Conservation (phyloP, 441 rosid species). For the Euphorbia schlechtendalii region DNA sequence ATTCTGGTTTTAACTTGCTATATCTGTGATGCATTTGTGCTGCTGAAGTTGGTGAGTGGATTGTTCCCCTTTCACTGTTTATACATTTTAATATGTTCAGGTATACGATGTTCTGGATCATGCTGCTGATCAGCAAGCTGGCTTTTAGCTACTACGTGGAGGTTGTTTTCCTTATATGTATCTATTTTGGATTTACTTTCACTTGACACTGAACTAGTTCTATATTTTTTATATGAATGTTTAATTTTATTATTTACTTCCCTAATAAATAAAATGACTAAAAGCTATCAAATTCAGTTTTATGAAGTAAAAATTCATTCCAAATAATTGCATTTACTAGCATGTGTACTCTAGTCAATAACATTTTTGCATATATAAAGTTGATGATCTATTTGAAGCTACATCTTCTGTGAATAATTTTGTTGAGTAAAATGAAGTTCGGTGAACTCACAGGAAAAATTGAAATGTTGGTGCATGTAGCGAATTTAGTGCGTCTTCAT, state of each 20-base stretch:
- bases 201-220: background rate
- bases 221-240: background rate
- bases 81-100: conserved; percentile 34
- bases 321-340: background rate
- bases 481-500: background rate
- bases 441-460: background rate
- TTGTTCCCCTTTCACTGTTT: conserved; percentile 17
- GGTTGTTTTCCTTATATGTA: conserved; percentile 35
- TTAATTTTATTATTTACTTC: background rate
- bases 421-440: background rate
- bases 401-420: background rate
- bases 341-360: too few relatives aligned
- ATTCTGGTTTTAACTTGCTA: conserved; percentile 1
- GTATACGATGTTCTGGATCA: conserved; percentile 93
- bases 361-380: too few relatives aligned
- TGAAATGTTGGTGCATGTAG: conserved; percentile 3
- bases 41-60: conserved; percentile 11
- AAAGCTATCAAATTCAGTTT: background rate
- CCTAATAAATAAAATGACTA: background rate
- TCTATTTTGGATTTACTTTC: background rate
- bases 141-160: conserved; percentile 98
- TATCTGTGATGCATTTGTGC: conserved; percentile 4
- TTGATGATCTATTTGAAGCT: background rate
- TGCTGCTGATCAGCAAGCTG: conserved; percentile 82
- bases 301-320: background rate